phyloP scores from a whole-genome alignment of 805 yeast species.

The Diddensiella santjacobensis region DNA sequence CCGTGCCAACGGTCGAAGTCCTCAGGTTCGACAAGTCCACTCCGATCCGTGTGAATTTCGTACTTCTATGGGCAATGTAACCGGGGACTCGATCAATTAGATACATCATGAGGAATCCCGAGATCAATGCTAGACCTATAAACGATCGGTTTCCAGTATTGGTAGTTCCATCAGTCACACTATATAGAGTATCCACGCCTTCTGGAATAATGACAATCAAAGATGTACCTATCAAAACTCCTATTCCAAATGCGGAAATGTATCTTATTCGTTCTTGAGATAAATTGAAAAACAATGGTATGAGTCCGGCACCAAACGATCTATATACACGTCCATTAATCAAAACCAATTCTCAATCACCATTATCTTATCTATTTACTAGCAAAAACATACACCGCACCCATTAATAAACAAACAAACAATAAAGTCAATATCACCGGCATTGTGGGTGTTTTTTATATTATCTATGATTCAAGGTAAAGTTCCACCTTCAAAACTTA shows the following conservation, averaged over 20 bases:
- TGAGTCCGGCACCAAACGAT: constrained; percentile 31
- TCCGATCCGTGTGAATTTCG: constrained; percentile 17
- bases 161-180: constrained; percentile 10
- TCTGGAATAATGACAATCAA: constrained; percentile 62
- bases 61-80: constrained; percentile 13
- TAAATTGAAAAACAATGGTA: constrained; percentile 32
- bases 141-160: constrained; percentile 19
- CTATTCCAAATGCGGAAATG: constrained; percentile 53
- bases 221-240: constrained; percentile 58
- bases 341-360: too few species aligned
- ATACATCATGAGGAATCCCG: constrained; percentile 55
- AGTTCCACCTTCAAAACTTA: too few species aligned
- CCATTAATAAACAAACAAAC: constrained; percentile 29
- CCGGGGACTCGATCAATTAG: constrained; percentile 42
- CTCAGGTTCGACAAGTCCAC: constrained; percentile 31
- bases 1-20: constrained; percentile 9
- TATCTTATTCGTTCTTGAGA: constrained; percentile 33
- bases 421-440: constrained; percentile 25
- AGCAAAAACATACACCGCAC: constrained; percentile 24
- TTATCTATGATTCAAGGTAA: too few species aligned
- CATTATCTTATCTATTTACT: too few species aligned
- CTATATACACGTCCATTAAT: too few species aligned
- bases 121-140: constrained; percentile 47
- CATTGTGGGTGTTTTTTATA: too few species aligned
- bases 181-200: constrained; percentile 48